Evolutionary conservation across 106 monocot species (phyloP), one percentile per base, ranked within the genome.

Genomic region (Ottelia alismoides): DNA sequence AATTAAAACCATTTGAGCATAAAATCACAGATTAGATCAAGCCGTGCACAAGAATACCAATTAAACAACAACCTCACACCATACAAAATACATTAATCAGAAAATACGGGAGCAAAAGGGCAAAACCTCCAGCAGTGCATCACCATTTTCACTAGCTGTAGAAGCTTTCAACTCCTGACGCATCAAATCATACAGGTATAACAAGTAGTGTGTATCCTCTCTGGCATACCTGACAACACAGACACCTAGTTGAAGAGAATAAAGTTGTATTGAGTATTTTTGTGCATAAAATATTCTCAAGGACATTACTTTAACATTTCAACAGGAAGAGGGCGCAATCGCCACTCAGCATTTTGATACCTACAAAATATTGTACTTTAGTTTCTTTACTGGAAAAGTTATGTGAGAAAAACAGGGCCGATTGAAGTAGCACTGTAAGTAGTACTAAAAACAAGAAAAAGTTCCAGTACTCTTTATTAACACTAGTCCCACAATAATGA

Each of bases 401-500:
- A 35, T 71, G 62, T 32, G 6, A 45, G 17, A 27, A 30, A 20
- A n/a, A 23, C 18, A 22, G 56, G 52, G 43, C 28, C 18, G 7
- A 52, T n/a, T n/a, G n/a, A n/a, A n/a, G n/a, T n/a, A n/a, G n/a
- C n/a, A n/a, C n/a, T n/a, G n/a, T n/a, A n/a, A n/a, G n/a, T n/a
- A n/a, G n/a, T n/a, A n/a, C n/a, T n/a, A n/a, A n/a, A n/a, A n/a
- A n/a, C n/a, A n/a, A n/a, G n/a, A n/a, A n/a, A n/a, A n/a, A n/a
- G n/a, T n/a, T n/a, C n/a, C n/a, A n/a, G n/a, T 86, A 98, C 98
- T 99, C 98, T 80, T 99, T 99, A 43, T 99, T 91, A 68, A 90
- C 98, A 68, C 40, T 64, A 47, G 91, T 77, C 45, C 45, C 82
- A 64, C 90, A 99, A 44, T 72, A 91, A 63, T 90, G 75, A 67